These are phyloP conservation scores for Suhomyces maxii DNA, from an alignment of 1,139 yeast species.

Conservation along the genomic window DNA sequence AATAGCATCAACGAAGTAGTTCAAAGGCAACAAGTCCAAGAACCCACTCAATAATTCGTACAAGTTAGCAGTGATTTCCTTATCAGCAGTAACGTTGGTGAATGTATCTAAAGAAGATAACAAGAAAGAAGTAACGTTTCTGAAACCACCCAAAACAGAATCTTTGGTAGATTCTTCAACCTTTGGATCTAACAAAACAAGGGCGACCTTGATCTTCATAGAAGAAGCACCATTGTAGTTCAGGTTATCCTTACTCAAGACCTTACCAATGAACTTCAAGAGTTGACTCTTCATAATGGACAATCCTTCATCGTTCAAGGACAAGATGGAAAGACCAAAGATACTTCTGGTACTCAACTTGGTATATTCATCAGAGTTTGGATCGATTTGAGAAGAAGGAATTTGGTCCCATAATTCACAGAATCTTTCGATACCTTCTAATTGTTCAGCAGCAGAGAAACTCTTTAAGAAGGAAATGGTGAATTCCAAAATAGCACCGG, in stretches of 20 bases:
- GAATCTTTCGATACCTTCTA: slow-evolving; percentile 57
- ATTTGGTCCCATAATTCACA: slow-evolving; percentile 54
- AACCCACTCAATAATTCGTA: slow-evolving; percentile 58
- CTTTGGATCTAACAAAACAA: slow-evolving; percentile 52
- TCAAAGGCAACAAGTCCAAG: slow-evolving; percentile 72
- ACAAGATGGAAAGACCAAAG: slow-evolving; percentile 61
- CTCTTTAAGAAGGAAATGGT: slow-evolving; percentile 65
- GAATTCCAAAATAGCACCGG: slow-evolving; percentile 68
- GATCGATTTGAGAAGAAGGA: slow-evolving; percentile 42
- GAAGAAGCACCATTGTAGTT: slow-evolving; percentile 37
- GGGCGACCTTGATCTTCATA: slow-evolving; percentile 60
- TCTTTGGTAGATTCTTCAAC: slow-evolving; percentile 27
- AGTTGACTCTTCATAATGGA: slow-evolving; percentile 50
- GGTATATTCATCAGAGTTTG: slow-evolving; percentile 37
- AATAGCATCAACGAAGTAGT: slow-evolving; percentile 66
- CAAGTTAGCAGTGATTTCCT: slow-evolving; percentile 27
- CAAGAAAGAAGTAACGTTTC: slow-evolving; percentile 40
- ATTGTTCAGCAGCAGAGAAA: slow-evolving; percentile 68
- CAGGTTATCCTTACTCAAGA: slow-evolving; percentile 44
- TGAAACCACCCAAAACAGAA: slow-evolving; percentile 42
- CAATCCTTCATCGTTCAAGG: slow-evolving; percentile 52
- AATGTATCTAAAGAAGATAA: slow-evolving; percentile 38
- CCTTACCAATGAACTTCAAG: slow-evolving; percentile 52
- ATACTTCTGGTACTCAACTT: slow-evolving; percentile 55
- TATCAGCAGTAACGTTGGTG: slow-evolving; percentile 19